phyloP scores from a whole-genome alignment of 331 rosid species.

The Quercus lobata region DNA sequence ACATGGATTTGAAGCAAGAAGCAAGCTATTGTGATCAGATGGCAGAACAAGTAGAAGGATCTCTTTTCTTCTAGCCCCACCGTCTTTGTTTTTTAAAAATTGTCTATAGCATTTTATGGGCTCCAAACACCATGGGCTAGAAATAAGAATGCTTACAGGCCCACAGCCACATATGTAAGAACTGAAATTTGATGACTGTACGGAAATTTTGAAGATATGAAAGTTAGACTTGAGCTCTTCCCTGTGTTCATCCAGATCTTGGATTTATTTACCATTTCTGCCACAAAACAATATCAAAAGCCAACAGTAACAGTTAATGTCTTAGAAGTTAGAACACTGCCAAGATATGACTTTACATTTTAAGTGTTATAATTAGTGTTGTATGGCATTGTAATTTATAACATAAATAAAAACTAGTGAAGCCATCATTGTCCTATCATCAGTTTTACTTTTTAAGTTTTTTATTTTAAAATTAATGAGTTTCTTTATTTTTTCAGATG shows the following conservation, averaged over 20 bases:
- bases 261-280: background rate
- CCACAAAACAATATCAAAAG: background rate
- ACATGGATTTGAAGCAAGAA: background rate
- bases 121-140: background rate
- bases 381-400: background rate
- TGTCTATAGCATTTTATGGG: background rate
- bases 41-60: background rate
- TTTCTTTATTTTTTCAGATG: too few relatives aligned
- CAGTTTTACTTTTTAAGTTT: background rate
- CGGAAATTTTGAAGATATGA: background rate
- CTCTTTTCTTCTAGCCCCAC: background rate
- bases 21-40: background rate
- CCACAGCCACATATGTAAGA: background rate
- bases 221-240: background rate
- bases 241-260: background rate
- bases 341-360: background rate
- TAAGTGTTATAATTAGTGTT: background rate
- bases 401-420: background rate
- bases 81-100: background rate
- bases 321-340: background rate
- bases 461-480: background rate
- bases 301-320: background rate
- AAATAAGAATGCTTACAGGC: background rate
- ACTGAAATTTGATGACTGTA: background rate
- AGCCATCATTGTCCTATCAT: background rate